phyloP scores from a whole-genome alignment of 108 stramenopile species.

The Skeletonema potamos region DNA sequence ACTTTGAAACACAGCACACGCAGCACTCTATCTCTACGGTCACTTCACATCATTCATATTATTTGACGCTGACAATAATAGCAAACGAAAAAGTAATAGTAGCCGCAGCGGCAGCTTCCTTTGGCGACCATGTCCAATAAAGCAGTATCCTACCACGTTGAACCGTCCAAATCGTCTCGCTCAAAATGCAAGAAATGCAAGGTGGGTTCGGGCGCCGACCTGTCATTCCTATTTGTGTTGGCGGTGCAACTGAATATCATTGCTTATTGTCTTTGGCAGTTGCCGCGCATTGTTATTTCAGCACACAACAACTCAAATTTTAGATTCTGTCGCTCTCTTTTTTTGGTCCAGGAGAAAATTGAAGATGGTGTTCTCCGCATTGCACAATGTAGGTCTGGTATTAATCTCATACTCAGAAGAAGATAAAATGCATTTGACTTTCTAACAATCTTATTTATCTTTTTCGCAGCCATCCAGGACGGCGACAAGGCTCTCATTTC shows the following conservation, averaged over 20 bases:
- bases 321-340: not conserved
- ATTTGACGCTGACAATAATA: too few relatives aligned
- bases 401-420: not conserved
- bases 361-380: slow-evolving; percentile 54
- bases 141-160: slow-evolving; percentile 15
- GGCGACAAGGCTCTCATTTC: not conserved
- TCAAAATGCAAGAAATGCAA: slow-evolving; percentile 67
- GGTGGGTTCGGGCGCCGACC: not conserved
- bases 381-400: slow-evolving; percentile 2
- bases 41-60: too few relatives aligned
- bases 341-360: slow-evolving; percentile 32
- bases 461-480: not conserved
- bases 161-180: slow-evolving; percentile 55
- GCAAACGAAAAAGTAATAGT: too few relatives aligned
- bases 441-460: not conserved
- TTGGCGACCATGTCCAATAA: not conserved
- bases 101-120: not conserved
- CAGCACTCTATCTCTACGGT: too few relatives aligned
- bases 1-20: too few relatives aligned
- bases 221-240: too few relatives aligned
- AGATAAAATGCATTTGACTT: not conserved
- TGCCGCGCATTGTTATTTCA: not conserved
- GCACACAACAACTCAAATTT: not conserved
- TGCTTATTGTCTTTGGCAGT: not conserved
- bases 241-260: not conserved